These are phyloP conservation scores for Taiozyma sp. DNA, from an alignment of 1,139 yeast genomes.

Conservation along the genomic window DNA sequence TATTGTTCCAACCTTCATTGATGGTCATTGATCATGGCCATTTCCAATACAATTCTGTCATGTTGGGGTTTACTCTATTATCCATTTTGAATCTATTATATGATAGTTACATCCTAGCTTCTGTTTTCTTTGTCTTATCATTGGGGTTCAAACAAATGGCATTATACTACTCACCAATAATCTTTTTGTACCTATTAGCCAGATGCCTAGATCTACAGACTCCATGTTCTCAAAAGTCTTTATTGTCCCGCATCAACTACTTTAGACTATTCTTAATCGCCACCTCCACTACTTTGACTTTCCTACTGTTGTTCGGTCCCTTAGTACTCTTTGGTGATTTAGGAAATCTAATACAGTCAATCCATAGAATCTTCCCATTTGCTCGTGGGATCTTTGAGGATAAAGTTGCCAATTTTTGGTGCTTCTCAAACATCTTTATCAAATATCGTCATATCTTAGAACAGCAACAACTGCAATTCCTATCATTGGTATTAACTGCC, in stretches of 20 bases:
- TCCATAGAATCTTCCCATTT: conserved; percentile 83
- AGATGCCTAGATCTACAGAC: conserved; percentile 27
- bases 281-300: conserved; percentile 53
- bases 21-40: conserved; percentile 94
- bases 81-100: conserved; percentile 63
- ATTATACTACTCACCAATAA: conserved; percentile 83
- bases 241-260: conserved; percentile 32
- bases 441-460: conserved; percentile 61
- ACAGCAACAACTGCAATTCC: conserved; percentile 52
- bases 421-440: conserved; percentile 73
- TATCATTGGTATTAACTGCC: conserved; percentile 63
- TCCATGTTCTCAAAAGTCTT: conserved; percentile 12
- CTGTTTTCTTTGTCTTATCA: conserved; percentile 76
- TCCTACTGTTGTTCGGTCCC: conserved; percentile 55
- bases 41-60: conserved; percentile 90
- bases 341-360: conserved; percentile 37
- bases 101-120: conserved; percentile 61
- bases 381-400: conserved; percentile 95
- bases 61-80: conserved; percentile 80
- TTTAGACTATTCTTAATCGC: conserved; percentile 58
- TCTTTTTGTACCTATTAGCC: conserved; percentile 58
- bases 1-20: conserved; percentile 76
- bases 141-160: conserved; percentile 95
- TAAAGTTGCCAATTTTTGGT: conserved; percentile 97
- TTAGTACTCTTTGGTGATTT: conserved; percentile 42